phyloP scores from a whole-genome alignment of 176 grass and related monocot species.

The Triticum dicoccoides region DNA sequence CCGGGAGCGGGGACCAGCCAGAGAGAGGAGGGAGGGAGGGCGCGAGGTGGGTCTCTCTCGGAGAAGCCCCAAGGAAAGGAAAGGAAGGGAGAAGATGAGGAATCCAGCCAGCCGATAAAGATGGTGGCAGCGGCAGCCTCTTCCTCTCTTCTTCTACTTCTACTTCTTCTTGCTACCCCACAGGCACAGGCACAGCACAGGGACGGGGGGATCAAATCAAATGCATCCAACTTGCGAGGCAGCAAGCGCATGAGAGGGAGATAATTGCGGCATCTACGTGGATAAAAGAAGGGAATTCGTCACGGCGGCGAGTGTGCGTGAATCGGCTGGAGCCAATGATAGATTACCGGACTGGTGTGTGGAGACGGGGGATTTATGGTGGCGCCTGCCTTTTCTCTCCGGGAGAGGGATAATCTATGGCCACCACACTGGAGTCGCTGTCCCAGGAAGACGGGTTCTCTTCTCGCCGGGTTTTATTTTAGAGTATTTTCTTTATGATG shows the following conservation, averaged over 20 bases:
- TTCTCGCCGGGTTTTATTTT: background rate
- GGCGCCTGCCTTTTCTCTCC: background rate
- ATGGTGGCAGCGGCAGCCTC: conserved; percentile 22
- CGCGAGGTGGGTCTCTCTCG: conserved; percentile 22
- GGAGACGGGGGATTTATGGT: background rate
- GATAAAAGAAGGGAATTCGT: background rate
- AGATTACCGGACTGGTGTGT: background rate
- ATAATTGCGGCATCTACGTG: background rate
- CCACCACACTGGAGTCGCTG: background rate
- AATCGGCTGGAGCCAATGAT: background rate
- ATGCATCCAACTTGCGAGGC: conserved; percentile 2
- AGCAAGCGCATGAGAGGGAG: background rate
- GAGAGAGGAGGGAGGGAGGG: background rate
- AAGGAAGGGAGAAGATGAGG: background rate
- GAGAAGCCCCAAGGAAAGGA: background rate
- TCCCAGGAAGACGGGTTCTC: background rate
- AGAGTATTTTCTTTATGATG: background rate
- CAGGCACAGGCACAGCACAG: too few species aligned
- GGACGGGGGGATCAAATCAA: conserved; percentile 10
- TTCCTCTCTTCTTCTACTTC: background rate
- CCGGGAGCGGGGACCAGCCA: conserved; percentile 5
- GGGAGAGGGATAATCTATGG: background rate
- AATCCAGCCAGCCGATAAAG: conserved; percentile 46
- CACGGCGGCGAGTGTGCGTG: background rate
- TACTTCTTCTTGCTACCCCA: background rate